phyloP scores from a whole-genome alignment of 768 basidiomycete species.

The Aureoboletus auriporus region DNA sequence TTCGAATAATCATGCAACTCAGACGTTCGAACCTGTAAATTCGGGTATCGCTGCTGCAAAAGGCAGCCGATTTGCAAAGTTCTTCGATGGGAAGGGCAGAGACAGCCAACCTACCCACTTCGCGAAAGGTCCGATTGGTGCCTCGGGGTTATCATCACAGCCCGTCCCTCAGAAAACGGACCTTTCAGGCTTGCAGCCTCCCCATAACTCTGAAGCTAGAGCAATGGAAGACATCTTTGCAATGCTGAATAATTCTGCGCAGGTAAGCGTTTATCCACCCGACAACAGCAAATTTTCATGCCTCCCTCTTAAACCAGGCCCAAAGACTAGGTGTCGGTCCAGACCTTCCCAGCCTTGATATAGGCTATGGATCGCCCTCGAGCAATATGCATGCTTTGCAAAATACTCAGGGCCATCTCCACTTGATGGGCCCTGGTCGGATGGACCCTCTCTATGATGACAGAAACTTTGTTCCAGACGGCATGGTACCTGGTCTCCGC shows the following conservation, averaged over 20 bases:
- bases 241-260: constrained; percentile 73
- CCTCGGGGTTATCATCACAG: constrained; percentile 40
- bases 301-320: constrained; percentile 21
- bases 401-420: constrained; percentile 39
- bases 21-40: constrained; percentile 29
- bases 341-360: constrained; percentile 22
- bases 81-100: constrained; percentile 71
- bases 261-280: constrained; percentile 42
- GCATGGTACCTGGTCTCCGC: constrained; percentile 81
- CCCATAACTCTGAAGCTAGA: constrained; percentile 46
- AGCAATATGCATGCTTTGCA: constrained; percentile 37
- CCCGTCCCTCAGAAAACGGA: constrained; percentile 49
- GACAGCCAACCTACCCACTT: constrained; percentile 34
- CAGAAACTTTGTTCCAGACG: constrained; percentile 76
- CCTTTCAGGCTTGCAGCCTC: constrained; percentile 28
- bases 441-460: constrained; percentile 74
- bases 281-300: constrained; percentile 4
- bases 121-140: constrained; percentile 37
- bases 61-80: constrained; percentile 84
- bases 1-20: constrained; percentile 11
- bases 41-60: constrained; percentile 52
- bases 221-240: constrained; percentile 79
- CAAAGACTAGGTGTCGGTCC: constrained; percentile 24
- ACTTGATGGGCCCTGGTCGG: constrained; percentile 40
- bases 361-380: constrained; percentile 20